Base-by-base conservation (phyloP, 2,329 filamentous ascomycete genomes). In the Colletotrichum spinosum region DNA sequence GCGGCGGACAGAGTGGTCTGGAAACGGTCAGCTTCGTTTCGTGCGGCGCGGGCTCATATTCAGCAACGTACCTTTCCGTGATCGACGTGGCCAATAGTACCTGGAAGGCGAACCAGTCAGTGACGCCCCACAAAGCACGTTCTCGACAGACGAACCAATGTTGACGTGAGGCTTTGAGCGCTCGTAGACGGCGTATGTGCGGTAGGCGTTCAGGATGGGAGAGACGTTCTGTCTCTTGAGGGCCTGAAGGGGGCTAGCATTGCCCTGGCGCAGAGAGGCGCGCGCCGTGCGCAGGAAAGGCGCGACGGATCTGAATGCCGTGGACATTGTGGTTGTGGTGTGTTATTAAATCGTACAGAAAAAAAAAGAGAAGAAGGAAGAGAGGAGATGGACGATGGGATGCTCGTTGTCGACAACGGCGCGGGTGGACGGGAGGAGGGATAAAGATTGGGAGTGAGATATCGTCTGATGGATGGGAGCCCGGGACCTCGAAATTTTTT, bases 1-100 rank as follows among this genome's bases (percentile, higher is more conserved):
- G 96, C 96, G 70, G 96, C 96, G 73, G 96, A 98, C 78, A 99
- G 90, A 69, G 96, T 99, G 65, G 96, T 99, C 96, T 98, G 68
- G 57, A 54, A 34, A 51, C 12, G n/a, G 68, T 71, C 59, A 73
- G 69, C 49, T 58, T 46, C 37, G 39, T 46, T n/a, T 42, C 25
- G 46, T 11, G 45, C 44, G 44, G n/a, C 12, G 41, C 13, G 34
- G 6, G 25, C 25, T 53, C 1, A 6, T 12, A 12, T 33, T 37
- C 17, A 13, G 39, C 7, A 46, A 67, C 37, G 64, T 83, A 97
- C 94, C 92, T 99, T 99, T 85, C 95, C 95, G 84, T 99, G 95
- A 88, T 99, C 96, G 83, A 99, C 96, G 86, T 99, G 96, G 74
- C 96, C 96, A 83, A 99, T 99, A 73, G 96, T 99, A 80, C 92